Percentiles rank a stretch among this genome's conserved stretches.
Evolutionary conservation across 139 green algal genomes (phyloP).

Genomic region (Volvox reticuliferus): DNA sequence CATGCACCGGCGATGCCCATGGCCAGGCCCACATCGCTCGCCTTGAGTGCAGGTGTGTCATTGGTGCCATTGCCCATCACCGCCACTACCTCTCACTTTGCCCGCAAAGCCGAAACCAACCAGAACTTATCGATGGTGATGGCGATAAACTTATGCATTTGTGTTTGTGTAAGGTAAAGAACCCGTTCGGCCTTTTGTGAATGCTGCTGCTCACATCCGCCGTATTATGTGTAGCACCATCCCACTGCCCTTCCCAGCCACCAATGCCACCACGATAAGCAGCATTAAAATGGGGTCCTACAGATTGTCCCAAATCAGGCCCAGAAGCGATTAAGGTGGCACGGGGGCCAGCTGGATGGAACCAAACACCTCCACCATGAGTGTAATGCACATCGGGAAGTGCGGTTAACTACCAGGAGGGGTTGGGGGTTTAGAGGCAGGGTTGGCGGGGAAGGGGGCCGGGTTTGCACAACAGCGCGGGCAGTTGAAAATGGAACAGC

Average conservation of each 20-base stretch:
- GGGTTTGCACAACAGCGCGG: too few species aligned
- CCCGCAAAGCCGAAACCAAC: conserved; percentile 89
- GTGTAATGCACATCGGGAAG: too few species aligned
- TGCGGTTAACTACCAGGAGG: too few species aligned
- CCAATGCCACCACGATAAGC: conserved; percentile 85
- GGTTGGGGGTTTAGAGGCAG: too few species aligned
- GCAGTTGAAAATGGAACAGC: too few species aligned
- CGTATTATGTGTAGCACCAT: too few species aligned
- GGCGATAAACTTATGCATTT: too few species aligned
- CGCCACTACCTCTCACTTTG: conserved; percentile 93
- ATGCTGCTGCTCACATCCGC: too few species aligned
- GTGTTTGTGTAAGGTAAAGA: too few species aligned
- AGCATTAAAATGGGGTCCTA: conserved; percentile 93
- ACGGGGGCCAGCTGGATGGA: conserved; percentile 6
- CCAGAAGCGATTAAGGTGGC: conserved; percentile 21
- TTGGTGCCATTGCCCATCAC: conserved; percentile 98
- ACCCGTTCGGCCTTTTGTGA: too few species aligned
- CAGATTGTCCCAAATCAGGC: conserved; percentile 45
- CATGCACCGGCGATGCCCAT: conserved; percentile 82
- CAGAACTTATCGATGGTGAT: conserved; percentile 94
- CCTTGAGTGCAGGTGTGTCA: conserved; percentile 96
- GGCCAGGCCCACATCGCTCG: conserved; percentile 95
- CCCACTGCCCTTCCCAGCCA: conserved; percentile 57
- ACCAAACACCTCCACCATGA: conserved; percentile 43
- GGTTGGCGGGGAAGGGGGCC: too few species aligned